Percentiles rank a stretch among this genome's conserved stretches.
These are phyloP conservation scores for Vitis hybrid DNA, from an alignment of 177 flowering plant genomes.

Conservation along the genomic window DNA sequence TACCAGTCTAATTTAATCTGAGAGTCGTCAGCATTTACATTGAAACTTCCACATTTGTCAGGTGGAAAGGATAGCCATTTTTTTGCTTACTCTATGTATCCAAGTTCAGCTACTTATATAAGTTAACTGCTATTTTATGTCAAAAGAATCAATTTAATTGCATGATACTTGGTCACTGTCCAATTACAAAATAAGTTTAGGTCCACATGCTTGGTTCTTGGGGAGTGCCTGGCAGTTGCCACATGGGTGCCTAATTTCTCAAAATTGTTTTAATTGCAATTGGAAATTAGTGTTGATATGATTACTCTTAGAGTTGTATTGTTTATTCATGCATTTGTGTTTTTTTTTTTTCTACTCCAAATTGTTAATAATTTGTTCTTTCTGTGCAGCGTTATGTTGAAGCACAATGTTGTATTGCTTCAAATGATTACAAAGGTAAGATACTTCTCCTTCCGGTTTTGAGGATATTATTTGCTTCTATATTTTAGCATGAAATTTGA, in stretches of 20 bases:
- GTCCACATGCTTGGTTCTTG: too few relatives aligned
- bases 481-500: neutral
- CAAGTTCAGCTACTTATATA: too few relatives aligned
- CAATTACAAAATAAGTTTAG: too few relatives aligned
- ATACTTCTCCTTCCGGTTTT: neutral
- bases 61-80: too few relatives aligned
- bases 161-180: too few relatives aligned
- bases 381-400: conserved; percentile 90
- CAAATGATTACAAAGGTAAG: conserved; percentile 94
- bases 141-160: too few relatives aligned
- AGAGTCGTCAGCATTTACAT: neutral
- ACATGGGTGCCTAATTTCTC: too few relatives aligned
- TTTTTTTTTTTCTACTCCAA: neutral
- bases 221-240: too few relatives aligned
- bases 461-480: neutral
- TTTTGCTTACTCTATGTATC: too few relatives aligned
- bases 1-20: neutral
- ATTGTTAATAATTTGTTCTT: conserved; percentile 7
- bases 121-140: too few relatives aligned
- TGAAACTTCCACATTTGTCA: too few relatives aligned
- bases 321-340: neutral
- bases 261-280: neutral
- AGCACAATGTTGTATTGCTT: conserved; percentile 91
- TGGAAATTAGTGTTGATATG: neutral
- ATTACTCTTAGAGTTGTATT: neutral